A percentile compares a stretch with the other conserved stretches of the same genome.
These are phyloP conservation scores for Hylodesmum podocarpum DNA, from an alignment of 306 rosid genomes.

Conservation along the genomic window DNA sequence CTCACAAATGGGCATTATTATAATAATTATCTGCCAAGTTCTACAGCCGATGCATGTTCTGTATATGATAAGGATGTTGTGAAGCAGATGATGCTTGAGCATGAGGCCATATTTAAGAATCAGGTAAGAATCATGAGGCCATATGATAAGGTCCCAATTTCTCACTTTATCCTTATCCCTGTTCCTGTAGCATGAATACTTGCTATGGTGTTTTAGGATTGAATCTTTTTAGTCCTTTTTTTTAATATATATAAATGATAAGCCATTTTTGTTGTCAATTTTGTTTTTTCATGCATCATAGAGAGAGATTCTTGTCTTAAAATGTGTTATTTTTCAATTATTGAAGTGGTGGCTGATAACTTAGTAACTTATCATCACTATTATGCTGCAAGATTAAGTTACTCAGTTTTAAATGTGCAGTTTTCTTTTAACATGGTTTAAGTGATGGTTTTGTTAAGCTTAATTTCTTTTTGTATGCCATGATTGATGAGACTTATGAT, in stretches of 20 bases:
- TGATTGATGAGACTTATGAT: slow-evolving; percentile 29
- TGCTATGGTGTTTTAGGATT: not conserved
- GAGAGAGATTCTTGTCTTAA: not conserved
- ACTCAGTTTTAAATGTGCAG: not conserved
- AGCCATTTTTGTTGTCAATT: not conserved
- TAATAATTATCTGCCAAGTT: slow-evolving; percentile 55
- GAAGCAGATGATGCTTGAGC: slow-evolving; percentile 87
- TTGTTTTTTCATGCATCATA: slow-evolving; percentile 13
- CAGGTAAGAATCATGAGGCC: slow-evolving; percentile 94
- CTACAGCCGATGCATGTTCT: slow-evolving; percentile 51
- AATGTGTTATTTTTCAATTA: slow-evolving; percentile 3
- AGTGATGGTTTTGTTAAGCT: slow-evolving; percentile 8
- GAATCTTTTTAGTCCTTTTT: not conserved
- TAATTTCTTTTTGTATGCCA: slow-evolving; percentile 8
- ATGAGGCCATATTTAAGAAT: slow-evolving; percentile 74
- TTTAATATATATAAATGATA: not conserved
- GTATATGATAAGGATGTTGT: slow-evolving; percentile 68
- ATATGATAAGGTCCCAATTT: slow-evolving; percentile 26
- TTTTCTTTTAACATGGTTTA: slow-evolving; percentile 22
- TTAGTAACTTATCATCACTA: not conserved
- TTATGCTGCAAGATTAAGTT: slow-evolving; percentile 13
- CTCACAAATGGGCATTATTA: slow-evolving; percentile 61
- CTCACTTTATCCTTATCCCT: not conserved
- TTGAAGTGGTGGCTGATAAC: not conserved
- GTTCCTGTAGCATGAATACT: slow-evolving; percentile 1